Evolutionary conservation across 768 basidiomycete species (phyloP).

Genomic region (Mycena metata): DNA sequence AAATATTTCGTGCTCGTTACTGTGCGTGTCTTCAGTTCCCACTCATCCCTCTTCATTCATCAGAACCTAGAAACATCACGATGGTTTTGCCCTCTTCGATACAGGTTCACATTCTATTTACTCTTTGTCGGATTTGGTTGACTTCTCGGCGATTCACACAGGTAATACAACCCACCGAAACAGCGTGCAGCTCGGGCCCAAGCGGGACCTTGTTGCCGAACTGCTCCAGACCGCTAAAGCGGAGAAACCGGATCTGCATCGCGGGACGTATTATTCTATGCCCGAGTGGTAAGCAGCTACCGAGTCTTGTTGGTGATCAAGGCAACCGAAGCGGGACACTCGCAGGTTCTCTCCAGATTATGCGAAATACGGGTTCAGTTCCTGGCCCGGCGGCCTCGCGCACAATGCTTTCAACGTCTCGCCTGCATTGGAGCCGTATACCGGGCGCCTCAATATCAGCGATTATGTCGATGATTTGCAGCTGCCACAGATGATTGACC

Average conservation of each 20-base stretch:
- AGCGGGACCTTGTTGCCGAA: conserved; percentile 65
- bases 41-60: not conserved
- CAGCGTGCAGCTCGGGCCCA: conserved; percentile 62
- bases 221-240: conserved; percentile 63
- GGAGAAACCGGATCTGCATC: conserved; percentile 64
- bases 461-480: conserved; percentile 68
- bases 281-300: conserved; percentile 61
- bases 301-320: not conserved
- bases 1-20: conserved; percentile 74
- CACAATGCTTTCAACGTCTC: conserved; percentile 63
- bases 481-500: conserved; percentile 64
- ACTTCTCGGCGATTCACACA: not conserved
- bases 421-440: conserved; percentile 65
- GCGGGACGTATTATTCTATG: conserved; percentile 71
- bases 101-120: conserved; percentile 43
- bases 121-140: not conserved
- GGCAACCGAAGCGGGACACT: not conserved
- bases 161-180: conserved; percentile 65
- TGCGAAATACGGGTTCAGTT: conserved; percentile 61
- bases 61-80: conserved; percentile 68
- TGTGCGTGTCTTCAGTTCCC: conserved; percentile 43
- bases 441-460: conserved; percentile 61
- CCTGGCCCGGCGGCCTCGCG: conserved; percentile 69
- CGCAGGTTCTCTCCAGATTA: conserved; percentile 68
- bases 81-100: conserved; percentile 71